Base-by-base conservation (phyloP, 805 yeast genomes). In the Brettanomyces nanus region DNA sequence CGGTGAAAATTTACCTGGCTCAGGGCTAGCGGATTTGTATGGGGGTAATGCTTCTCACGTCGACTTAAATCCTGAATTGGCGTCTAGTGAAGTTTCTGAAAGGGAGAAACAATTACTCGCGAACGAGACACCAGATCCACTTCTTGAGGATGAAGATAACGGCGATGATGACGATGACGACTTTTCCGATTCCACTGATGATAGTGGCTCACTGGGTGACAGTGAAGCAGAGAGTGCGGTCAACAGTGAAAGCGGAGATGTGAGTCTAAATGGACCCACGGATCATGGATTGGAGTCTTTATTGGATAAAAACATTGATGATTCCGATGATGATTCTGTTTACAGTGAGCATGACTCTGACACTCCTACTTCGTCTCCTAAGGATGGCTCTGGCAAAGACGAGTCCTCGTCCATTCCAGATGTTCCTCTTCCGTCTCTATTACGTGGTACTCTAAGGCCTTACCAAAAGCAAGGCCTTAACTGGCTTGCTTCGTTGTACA, bases 381-480 rank as follows among this genome's bases (percentile, higher is more conserved):
- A 54, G 11, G 53, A 51, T 29, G 58, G 52, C 6, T 59, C 47
- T 6, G 40, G 36, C 14, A 45, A 45, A 5, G 21, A 28, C 17
- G 20, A 22, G 6, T 13, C n/a, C 35, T 21, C 47, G 4, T 58
- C 71, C 17, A 76, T 75, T 26, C 71, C 77, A 1, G 89, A 83
- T 57, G 94, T 87, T 6, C 86, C 92, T 0, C 52, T 74, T 3
- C 97, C 97, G 0, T 67, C 77, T 11, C 59, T 84, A 6, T 63
- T 92, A 19, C 71, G 87, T 44, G 99, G 97, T 20, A 75, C 77
- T 0, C 65, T 92, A 37, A 77, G 99, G 56, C 85, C 77, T 6
- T 92, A 92, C 52, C 99, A 92, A 57, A 90, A 87, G 40, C 95
- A 86, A 58, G 99, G 99, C 43, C 68, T 92, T 28, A 94, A 92